Percentiles rank a stretch among this genome's conserved stretches.
phyloP scores from a whole-genome alignment of 1,284 basidiomycete species.

The Ganoderma resinaceum region DNA sequence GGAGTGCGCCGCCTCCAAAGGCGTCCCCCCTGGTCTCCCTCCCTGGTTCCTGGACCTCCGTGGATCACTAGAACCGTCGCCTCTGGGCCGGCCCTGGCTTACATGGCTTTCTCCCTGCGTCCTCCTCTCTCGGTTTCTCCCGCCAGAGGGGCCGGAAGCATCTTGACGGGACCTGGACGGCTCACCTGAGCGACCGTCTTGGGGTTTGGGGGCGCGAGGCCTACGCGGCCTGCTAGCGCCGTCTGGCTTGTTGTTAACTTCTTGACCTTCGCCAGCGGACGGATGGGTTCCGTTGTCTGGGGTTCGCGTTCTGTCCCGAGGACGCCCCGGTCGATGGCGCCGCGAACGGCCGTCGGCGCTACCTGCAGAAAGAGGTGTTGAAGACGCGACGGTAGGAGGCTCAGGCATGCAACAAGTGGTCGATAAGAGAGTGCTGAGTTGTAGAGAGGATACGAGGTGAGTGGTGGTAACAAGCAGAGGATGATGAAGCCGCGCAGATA shows the following conservation, averaged over 20 bases:
- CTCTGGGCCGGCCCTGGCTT: conserved; percentile 5
- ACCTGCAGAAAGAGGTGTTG: conserved; percentile 1
- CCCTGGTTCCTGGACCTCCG: conserved; percentile 7
- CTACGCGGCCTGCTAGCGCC: conserved; percentile 27
- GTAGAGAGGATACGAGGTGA: not conserved
- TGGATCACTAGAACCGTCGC: conserved; percentile 5
- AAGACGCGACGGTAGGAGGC: not conserved
- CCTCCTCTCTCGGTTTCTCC: not conserved
- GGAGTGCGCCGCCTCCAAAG: conserved; percentile 3
- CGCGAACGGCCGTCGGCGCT: conserved; percentile 10
- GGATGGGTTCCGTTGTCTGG: conserved; percentile 15
- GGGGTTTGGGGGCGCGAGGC: conserved; percentile 26
- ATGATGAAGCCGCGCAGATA: not conserved
- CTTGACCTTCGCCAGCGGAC: not conserved
- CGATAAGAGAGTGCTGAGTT: not conserved
- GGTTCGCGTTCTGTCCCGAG: conserved; percentile 8
- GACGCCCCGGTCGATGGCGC: conserved; percentile 13
- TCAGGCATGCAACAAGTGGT: conserved; percentile 27
- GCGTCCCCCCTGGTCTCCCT: not conserved
- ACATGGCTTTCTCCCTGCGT: not conserved
- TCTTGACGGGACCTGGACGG: conserved; percentile 14
- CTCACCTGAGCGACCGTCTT: conserved; percentile 22
- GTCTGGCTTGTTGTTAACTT: conserved; percentile 8
- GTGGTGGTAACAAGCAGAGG: not conserved
- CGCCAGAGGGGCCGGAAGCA: conserved; percentile 8